Base-by-base conservation (phyloP, 495 filamentous ascomycete genomes). In the Gamarada debralockiae region DNA sequence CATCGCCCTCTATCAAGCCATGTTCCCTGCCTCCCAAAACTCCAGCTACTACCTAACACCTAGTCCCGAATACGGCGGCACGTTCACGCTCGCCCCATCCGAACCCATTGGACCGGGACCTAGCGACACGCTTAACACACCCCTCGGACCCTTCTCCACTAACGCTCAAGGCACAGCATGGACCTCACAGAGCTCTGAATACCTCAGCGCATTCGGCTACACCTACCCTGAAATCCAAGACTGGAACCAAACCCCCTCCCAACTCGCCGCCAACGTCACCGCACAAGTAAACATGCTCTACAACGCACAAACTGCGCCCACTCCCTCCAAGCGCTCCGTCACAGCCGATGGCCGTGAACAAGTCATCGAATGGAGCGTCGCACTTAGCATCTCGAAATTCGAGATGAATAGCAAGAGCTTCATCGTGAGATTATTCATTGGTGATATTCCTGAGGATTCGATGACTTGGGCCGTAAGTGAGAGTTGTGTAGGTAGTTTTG, bases 361-460 rank as follows among this genome's bases (percentile, higher is more conserved):
- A 24, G 56, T 33, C 55, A 69, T 67, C 22, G 75, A 87, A 60
- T 88, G 83, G 76, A 71, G 77, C n/a, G 74, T 74, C 51, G 83
- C 81, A 60, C 72, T 88, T 52, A 61, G 65, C 9, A 81, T 81
- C 13, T 63, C 69, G 23, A 82, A 79, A 57, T 76, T 75, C 45
- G 78, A 74, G n/a, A 63, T 85, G 24, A 57, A 70, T 25, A 73
- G 73, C 17, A 73, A 77, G 0, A 81, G 79, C 62, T 76, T 71
- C 27, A 29, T 44, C 29, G 66, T 89, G 45, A 77, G 78, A 57
- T 59, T 88, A 46, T 89, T 86, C 67, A 56, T 86, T 14, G 82
- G 83, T 10, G 59, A 67, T 2, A 61, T 70, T 27, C 60, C 57
- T 1, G 21, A 17, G 9, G 37, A 57, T 20, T 21, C 57, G 0